Evolutionary conservation across 441 rosid species (phyloP).

Genomic region (Pelargonium citronellum): DNA sequence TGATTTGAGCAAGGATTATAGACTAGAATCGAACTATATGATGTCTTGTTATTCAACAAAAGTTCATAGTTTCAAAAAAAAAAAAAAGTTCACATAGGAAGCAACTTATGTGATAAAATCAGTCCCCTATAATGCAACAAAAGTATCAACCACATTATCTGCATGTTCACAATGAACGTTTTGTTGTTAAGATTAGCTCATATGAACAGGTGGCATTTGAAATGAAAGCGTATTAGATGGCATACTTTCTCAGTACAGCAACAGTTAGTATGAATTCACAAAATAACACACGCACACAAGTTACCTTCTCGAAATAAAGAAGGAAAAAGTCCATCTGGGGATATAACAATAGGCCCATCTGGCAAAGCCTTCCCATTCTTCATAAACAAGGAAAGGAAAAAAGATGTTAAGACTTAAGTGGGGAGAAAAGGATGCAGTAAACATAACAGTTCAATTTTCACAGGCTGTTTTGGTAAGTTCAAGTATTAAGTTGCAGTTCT

Average conservation of each 20-base stretch:
- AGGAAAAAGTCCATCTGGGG: conserved; percentile 97
- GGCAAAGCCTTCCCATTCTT: conserved; percentile 95
- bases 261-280: background rate
- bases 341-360: conserved; percentile 93
- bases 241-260: background rate
- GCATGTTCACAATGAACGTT: too few relatives aligned
- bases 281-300: background rate
- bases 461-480: conserved; percentile 8
- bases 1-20: too few relatives aligned
- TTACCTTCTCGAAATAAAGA: conserved; percentile 91
- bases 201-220: too few relatives aligned
- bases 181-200: too few relatives aligned
- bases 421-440: background rate
- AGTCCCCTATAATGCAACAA: too few relatives aligned
- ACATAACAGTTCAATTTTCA: conserved; percentile 6
- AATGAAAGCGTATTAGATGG: background rate
- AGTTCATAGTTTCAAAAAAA: too few relatives aligned
- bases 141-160: too few relatives aligned
- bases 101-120: too few relatives aligned
- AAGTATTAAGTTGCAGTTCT: conserved; percentile 5
- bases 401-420: conserved; percentile 8
- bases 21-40: too few relatives aligned
- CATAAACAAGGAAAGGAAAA: conserved; percentile 14
- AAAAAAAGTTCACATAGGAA: too few relatives aligned
- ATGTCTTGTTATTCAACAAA: too few relatives aligned